Evolutionary conservation across 2,329 filamentous ascomycete species (phyloP).

Genomic region (Ustulina deusta): DNA sequence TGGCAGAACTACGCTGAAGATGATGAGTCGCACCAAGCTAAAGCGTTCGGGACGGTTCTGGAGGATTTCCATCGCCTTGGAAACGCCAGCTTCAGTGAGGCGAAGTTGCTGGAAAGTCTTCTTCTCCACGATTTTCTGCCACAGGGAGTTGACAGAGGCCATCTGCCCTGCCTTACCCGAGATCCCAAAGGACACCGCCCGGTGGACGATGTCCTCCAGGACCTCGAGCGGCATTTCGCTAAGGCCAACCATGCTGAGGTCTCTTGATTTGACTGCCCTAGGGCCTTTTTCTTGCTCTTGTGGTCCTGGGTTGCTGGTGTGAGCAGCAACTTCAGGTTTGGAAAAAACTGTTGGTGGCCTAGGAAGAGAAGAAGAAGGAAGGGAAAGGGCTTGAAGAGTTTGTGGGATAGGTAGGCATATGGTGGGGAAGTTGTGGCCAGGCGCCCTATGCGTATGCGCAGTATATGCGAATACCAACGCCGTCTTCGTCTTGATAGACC

Average conservation of each 20-base stretch:
- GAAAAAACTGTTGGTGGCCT: conserved; percentile 6
- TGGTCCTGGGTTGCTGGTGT: background rate
- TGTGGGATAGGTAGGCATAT: background rate
- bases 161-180: conserved; percentile 1
- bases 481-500: background rate
- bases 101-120: conserved; percentile 23
- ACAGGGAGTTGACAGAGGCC: conserved; percentile 24
- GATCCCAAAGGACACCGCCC: conserved; percentile 10
- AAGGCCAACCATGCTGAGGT: conserved; percentile 17
- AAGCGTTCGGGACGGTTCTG: conserved; percentile 21
- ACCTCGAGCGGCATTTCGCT: conserved; percentile 26
- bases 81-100: background rate
- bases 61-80: background rate
- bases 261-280: background rate
- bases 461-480: conserved; percentile 20
- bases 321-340: background rate
- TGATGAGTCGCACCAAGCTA: conserved; percentile 17
- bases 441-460: conserved; percentile 18
- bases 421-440: background rate
- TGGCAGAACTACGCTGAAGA: conserved; percentile 14
- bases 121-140: conserved; percentile 29
- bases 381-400: background rate
- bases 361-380: background rate
- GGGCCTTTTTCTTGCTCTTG: background rate
- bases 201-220: conserved; percentile 29